Conservation (phyloP, 106 monocot species). For the Acanthochlamys bracteata region DNA sequence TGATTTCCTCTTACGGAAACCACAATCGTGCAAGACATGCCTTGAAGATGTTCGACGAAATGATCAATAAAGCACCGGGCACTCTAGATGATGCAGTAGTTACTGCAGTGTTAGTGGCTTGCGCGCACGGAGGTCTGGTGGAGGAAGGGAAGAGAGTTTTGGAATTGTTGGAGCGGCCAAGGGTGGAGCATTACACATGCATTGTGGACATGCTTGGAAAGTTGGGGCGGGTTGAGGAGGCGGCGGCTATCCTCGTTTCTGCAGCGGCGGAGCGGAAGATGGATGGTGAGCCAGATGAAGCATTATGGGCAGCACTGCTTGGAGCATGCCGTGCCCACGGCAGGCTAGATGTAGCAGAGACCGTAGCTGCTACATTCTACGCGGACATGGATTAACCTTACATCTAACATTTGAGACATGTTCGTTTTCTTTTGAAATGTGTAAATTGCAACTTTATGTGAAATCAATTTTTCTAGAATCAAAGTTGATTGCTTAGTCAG, state of each 20-base stretch:
- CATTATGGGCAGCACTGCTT: constrained; percentile 14
- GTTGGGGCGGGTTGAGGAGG: constrained; percentile 17
- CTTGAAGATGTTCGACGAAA: background rate
- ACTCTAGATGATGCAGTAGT: constrained; percentile 4
- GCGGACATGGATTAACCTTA: background rate
- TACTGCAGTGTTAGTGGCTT: constrained; percentile 19
- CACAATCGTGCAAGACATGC: constrained; percentile 9
- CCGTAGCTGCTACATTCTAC: background rate
- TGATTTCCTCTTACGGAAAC: constrained; percentile 9
- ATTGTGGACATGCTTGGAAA: constrained; percentile 15
- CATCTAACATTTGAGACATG: too few species aligned
- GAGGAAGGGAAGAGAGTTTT: constrained; percentile 14
- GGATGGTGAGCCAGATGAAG: constrained; percentile 16
- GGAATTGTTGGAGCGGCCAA: constrained; percentile 1
- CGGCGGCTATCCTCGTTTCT: constrained; percentile 5
- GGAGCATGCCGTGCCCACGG: constrained; percentile 4
- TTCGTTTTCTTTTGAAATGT: too few species aligned
- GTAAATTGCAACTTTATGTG: too few species aligned
- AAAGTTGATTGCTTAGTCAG: too few species aligned
- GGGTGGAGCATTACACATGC: constrained; percentile 25
- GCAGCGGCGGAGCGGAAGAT: background rate
- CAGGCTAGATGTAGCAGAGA: constrained; percentile 18
- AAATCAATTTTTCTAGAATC: too few species aligned
- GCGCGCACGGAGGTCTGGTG: constrained; percentile 10
- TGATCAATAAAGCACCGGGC: background rate